Evolutionary conservation across 148 eudicot species (phyloP), one percentile per base, ranked within the genome.

Genomic region (Rhododendron kiyosumense): DNA sequence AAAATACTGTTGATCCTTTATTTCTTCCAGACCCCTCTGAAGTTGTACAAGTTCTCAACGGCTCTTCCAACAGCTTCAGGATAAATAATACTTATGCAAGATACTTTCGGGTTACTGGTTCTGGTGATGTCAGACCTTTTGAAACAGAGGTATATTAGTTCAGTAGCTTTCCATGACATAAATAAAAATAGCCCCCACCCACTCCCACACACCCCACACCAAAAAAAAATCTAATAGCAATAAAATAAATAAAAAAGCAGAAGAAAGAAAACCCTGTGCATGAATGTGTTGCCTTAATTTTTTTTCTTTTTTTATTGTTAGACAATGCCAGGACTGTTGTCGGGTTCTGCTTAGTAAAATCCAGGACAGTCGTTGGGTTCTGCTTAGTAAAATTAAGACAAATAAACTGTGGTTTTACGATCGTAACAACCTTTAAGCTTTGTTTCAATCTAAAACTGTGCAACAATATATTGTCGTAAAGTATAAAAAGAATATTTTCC

Each of bases 61-160:
- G 98, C 75, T 87, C 96, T 84, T 78, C 85, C 79, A 86, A 90
- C 45, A 95, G 95, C 91, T 95, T 96, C 82, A 91, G 94, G 88
- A 89, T 94, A 43, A 48, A 87, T 65, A 93, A 92, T 81, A 88
- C 94, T 86, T 95, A 90, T 85, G 91, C 98, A 34, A 93, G 97
- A 88, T 92, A 90, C 87, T 92, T 96, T 81, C 91, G 99, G 83
- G 99, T 96, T 63, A 96, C 99, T 82, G 98, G 99, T 86, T 95
- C 99, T 65, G 99, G 98, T 83, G 99, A 96, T 77, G 99, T 94
- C 73, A 92, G 99, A 74, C 91, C 96, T 34, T 91, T 96, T 83
- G 99, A 96, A 46, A 89, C 90, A 59, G 93, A 89, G 99, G 99
- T 96, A 89, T 82, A 91, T 32, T 85, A 77, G 76, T 81, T 85